These are phyloP conservation scores for Kurtzmaniella quercitrusa DNA, from an alignment of 1,139 yeast species.

Conservation along the genomic window DNA sequence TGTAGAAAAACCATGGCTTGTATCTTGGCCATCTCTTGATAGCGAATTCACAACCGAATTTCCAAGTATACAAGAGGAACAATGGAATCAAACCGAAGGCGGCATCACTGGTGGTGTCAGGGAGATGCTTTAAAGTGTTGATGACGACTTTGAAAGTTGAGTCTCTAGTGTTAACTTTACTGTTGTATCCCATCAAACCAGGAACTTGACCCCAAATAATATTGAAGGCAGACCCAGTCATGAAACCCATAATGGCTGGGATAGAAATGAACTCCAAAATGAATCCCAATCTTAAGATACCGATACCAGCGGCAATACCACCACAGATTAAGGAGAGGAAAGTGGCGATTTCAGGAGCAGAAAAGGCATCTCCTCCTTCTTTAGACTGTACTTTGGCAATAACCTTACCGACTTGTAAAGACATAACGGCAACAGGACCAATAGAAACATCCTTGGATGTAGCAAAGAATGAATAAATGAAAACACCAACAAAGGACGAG, in stretches of 20 bases:
- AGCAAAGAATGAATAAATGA: slow-evolving; percentile 85
- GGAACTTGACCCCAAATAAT: slow-evolving; percentile 87
- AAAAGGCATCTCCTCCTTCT: slow-evolving; percentile 35
- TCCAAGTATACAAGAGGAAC: slow-evolving; percentile 65
- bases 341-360: slow-evolving; percentile 73
- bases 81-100: slow-evolving; percentile 83
- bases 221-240: slow-evolving; percentile 89
- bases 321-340: slow-evolving; percentile 80
- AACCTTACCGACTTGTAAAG: slow-evolving; percentile 78
- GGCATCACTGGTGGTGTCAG: slow-evolving; percentile 68
- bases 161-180: slow-evolving; percentile 64
- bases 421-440: slow-evolving; percentile 98
- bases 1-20: slow-evolving; percentile 59
- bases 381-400: slow-evolving; percentile 54
- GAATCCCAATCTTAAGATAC: slow-evolving; percentile 81
- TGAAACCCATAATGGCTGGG: slow-evolving; percentile 93
- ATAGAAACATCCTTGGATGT: slow-evolving; percentile 94
- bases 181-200: slow-evolving; percentile 72
- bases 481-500: slow-evolving; percentile 89
- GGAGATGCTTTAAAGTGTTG: slow-evolving; percentile 67
- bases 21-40: slow-evolving; percentile 65
- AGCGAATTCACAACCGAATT: slow-evolving; percentile 49
- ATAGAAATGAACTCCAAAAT: slow-evolving; percentile 83
- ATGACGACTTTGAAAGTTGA: slow-evolving; percentile 70
- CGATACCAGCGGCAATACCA: slow-evolving; percentile 76